Evolutionary conservation across 2,329 filamentous ascomycete genomes (phyloP).

Genomic region (Botrytis cinerea): DNA sequence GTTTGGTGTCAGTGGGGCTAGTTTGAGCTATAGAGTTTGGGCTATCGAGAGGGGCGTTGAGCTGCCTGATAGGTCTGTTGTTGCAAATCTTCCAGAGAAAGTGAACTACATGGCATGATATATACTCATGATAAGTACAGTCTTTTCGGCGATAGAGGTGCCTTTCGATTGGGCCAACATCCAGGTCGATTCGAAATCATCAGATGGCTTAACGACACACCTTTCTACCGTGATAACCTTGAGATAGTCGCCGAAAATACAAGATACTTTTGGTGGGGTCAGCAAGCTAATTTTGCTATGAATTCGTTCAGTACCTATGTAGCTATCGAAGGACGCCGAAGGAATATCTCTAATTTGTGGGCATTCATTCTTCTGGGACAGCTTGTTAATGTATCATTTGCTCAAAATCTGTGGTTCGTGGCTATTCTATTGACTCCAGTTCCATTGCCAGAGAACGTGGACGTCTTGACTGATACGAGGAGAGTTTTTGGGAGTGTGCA

Average conservation of each 20-base stretch:
- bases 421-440: conserved; percentile 58
- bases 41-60: conserved; percentile 46
- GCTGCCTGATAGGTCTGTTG: conserved; percentile 44
- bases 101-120: conserved; percentile 18
- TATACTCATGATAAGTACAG: conserved; percentile 28
- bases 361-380: conserved; percentile 61
- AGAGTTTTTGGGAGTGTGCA: conserved; percentile 8
- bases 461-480: conserved; percentile 28
- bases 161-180: conserved; percentile 38
- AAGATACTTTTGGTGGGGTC: conserved; percentile 62
- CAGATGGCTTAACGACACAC: conserved; percentile 38
- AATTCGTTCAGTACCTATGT: conserved; percentile 59
- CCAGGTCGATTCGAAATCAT: conserved; percentile 38
- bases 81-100: conserved; percentile 11
- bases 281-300: conserved; percentile 58
- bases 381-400: conserved; percentile 60
- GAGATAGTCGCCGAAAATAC: conserved; percentile 56
- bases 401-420: conserved; percentile 64
- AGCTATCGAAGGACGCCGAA: conserved; percentile 59
- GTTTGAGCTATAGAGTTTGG: conserved; percentile 54
- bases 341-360: conserved; percentile 56
- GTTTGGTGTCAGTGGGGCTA: conserved; percentile 48
- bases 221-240: conserved; percentile 44
- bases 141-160: conserved; percentile 40
- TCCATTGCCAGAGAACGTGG: conserved; percentile 45